Evolutionary conservation across 257 asterid genomes (phyloP).

Genomic region (Ajuga chamaepitys): DNA sequence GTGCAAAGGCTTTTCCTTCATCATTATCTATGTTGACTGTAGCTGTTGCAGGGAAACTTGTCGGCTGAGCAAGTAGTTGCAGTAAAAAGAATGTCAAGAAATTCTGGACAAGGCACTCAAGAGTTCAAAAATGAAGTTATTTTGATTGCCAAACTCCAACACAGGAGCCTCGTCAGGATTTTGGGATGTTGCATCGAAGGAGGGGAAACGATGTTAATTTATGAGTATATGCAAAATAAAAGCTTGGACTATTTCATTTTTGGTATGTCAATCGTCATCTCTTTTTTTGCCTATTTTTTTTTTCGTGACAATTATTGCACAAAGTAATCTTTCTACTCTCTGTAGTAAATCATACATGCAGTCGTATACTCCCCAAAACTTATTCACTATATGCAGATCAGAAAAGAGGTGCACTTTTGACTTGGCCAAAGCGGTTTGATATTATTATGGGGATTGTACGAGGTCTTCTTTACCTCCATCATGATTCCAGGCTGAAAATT

Average conservation of each 20-base stretch:
- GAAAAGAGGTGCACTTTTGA: background rate
- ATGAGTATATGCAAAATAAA: background rate
- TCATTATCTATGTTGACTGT: too few relatives aligned
- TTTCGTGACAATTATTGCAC: too few relatives aligned
- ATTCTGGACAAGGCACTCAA: constrained; percentile 2
- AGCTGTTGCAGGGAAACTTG: background rate
- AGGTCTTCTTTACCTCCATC: constrained; percentile 25
- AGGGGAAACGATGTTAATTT: background rate
- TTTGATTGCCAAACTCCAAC: constrained; percentile 8
- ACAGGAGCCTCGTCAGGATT: background rate
- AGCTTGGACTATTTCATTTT: constrained; percentile 1
- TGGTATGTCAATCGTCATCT: background rate
- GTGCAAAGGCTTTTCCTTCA: background rate
- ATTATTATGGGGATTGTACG: constrained; percentile 18
- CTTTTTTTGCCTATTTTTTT: too few relatives aligned
- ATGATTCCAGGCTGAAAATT: constrained; percentile 20
- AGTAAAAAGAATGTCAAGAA: constrained; percentile 8
- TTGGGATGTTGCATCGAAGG: background rate
- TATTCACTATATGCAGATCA: constrained; percentile 3
- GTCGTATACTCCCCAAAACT: background rate
- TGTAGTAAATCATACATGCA: background rate
- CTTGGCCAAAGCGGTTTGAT: constrained; percentile 11
- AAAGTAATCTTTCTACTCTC: too few relatives aligned
- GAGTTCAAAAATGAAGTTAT: constrained; percentile 3
- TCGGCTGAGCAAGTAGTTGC: background rate